Base-by-base conservation (phyloP, 345 rosid species). In the Psidium guajava region DNA sequence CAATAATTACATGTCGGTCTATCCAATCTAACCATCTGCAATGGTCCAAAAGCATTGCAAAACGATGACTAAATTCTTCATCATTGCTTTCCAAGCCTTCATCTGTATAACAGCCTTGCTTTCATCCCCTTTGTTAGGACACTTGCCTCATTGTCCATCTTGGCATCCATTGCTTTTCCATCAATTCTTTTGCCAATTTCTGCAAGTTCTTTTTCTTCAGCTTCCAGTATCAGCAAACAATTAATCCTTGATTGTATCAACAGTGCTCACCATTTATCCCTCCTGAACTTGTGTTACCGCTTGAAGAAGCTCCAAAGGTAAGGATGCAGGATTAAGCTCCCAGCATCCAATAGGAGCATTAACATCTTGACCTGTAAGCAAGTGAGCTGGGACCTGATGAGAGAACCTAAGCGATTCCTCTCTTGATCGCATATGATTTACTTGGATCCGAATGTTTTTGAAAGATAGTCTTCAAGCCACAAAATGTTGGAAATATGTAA, bases 251-350 rank as follows among this genome's bases (percentile, higher is more conserved):
- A 64, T 64, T 15, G 11, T 64, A 32, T 64, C 44, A 4, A 64
- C 44, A 18, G 56, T 54, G 56, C 56, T 5, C 56, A 2, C 56
- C 56, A 1, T 54, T 18, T 54, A 8, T 54, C 56, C 56, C 18
- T 54, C 22, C 56, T 16, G 75, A 64, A 32, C 75, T 64, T 16
- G 44, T 16, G 44, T 32, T 32, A 8, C 21, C 74, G 3, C 91
- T 83, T 89, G 90, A 32, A 92, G 93, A 91, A 94, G 93, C 82
- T 94, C 96, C 69, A 74, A 82, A 25, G 96, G 92, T 55, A 83
- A 85, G 64, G 95, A 93, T 32, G 95, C 93, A 16, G 95, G 96
- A 83, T 94, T 96, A 82, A 95, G 90, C 82, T 95, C 96, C 88
- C 90, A 84, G 86, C 90, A 92, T 83, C 91, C 94, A 55, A 81